Conservation (phyloP, 148 eudicot species). For the Spergularia marina region DNA sequence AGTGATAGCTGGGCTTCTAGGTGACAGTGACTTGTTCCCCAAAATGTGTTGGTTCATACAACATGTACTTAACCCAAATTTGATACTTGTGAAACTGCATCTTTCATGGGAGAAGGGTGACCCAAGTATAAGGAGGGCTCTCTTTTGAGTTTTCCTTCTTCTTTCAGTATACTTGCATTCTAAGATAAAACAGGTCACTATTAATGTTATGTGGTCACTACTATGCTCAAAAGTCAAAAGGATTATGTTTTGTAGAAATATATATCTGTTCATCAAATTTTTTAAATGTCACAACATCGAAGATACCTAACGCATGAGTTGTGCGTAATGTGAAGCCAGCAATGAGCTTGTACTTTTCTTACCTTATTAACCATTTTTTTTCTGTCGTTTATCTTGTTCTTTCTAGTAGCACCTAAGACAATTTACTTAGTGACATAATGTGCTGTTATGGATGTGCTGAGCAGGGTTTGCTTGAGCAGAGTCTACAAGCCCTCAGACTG, state of each 20-base stretch:
- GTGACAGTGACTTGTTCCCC: no score
- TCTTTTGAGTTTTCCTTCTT: not conserved
- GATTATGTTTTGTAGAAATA: not conserved
- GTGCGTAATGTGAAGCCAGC: constrained; percentile 3
- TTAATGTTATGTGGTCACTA: not conserved
- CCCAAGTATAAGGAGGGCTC: not conserved
- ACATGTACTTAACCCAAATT: not conserved
- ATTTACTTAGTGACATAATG: not conserved
- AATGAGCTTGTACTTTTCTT: not conserved
- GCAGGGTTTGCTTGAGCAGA: constrained; percentile 93
- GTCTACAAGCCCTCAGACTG: constrained; percentile 80
- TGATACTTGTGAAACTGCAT: not conserved
- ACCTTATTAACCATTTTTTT: not conserved
- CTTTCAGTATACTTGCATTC: not conserved
- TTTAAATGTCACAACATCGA: not conserved
- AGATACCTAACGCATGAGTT: not conserved
- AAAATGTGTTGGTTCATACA: no score
- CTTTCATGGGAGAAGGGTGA: not conserved
- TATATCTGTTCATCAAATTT: not conserved
- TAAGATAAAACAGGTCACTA: not conserved
- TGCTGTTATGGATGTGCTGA: constrained; percentile 24
- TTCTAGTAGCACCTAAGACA: not conserved
- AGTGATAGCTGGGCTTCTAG: no score
- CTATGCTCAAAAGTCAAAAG: not conserved
- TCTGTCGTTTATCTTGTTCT: not conserved